Conservation (phyloP, 2,329 filamentous ascomycete genomes). For the Arachnomyces sp. region DNA sequence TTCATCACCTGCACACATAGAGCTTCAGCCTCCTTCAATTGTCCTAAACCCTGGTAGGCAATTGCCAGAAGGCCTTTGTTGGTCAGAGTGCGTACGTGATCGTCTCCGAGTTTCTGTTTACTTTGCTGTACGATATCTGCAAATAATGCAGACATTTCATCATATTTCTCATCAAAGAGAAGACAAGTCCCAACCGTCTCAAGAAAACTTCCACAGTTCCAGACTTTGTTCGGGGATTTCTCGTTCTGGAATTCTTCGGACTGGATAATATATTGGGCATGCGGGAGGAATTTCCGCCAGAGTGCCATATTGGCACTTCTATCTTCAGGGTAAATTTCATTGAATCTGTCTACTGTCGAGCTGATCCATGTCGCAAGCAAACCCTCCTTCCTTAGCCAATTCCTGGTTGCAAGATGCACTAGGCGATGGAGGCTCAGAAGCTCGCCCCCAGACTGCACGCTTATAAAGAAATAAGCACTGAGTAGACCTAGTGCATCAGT, state of each 20-base stretch:
- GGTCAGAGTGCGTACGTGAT: constrained; percentile 8
- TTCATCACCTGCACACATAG: constrained; percentile 13
- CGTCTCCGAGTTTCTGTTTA: constrained; percentile 2
- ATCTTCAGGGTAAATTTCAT: constrained; percentile 16
- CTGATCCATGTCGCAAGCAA: constrained; percentile 12
- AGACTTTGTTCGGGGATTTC: constrained; percentile 6
- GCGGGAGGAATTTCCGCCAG: constrained; percentile 25
- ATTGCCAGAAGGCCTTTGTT: constrained; percentile 10
- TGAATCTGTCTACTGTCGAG: constrained; percentile 14
- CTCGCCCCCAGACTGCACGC: constrained; percentile 9
- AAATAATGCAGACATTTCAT: constrained; percentile 3
- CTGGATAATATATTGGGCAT: constrained; percentile 11
- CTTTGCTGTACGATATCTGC: not conserved
- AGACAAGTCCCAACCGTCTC: constrained; percentile 5
- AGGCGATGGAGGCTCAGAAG: constrained; percentile 22
- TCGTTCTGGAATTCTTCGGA: not conserved
- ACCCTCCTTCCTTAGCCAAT: constrained; percentile 22
- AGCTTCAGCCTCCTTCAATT: constrained; percentile 15
- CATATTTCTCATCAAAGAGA: constrained; percentile 7
- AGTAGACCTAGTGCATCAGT: constrained; percentile 26
- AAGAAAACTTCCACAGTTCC: no score
- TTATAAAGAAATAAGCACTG: constrained; percentile 26
- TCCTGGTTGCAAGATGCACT: constrained; percentile 26
- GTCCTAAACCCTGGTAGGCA: constrained; percentile 5
- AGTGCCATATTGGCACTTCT: constrained; percentile 12